Evolutionary conservation across 306 rosid genomes (phyloP), one percentile per base, ranked within the genome.

Genomic region (Fragaria iinumae): DNA sequence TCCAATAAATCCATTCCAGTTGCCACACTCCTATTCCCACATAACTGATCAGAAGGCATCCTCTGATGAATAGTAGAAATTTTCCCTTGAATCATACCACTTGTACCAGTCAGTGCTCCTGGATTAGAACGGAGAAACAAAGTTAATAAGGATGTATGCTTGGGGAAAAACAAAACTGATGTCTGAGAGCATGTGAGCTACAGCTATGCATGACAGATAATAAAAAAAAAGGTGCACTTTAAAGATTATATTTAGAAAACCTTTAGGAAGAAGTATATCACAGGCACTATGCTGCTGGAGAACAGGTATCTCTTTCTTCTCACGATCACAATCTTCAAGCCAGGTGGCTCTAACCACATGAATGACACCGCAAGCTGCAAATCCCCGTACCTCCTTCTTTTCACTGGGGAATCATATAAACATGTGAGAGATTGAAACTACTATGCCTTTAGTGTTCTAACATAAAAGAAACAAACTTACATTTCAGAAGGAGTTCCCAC

Each of bases 311-410:
- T 90, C 90, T 83, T 89, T 92, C 88, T 87, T 94, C 76, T 77
- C 76, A 72, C 74, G 85, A 76, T 90, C 90, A 81, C 98, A 94
- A 75, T 94, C 97, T 83, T 92, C 96, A 79, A 94, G 96, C 98
- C 98, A 94, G 60, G 83, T 48, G 48, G 90, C 76, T 83, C 81
- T 91, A 69, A 94, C 98, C 76, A 90, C 96, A 76, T 83, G 80
- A 76, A 89, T 79, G 69, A 92, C 79, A 76, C 98, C 96, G 16
- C 80, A 80, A 88, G 98, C 92, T 77, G 92, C 96, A 74, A 90
- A 82, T 32, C 86, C 84, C 87, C 96, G 87, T 78, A 90, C 80
- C 79, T 94, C 97, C 79, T 88, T 90, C 87, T 89, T 94, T 86
- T 94, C 95, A 32, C 98, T 92, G 79, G 16, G 71, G 75, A 83